Evolutionary conservation across 106 monocot species (phyloP), one percentile per base, ranked within the genome.

Genomic region (Xerophyta viscosa): DNA sequence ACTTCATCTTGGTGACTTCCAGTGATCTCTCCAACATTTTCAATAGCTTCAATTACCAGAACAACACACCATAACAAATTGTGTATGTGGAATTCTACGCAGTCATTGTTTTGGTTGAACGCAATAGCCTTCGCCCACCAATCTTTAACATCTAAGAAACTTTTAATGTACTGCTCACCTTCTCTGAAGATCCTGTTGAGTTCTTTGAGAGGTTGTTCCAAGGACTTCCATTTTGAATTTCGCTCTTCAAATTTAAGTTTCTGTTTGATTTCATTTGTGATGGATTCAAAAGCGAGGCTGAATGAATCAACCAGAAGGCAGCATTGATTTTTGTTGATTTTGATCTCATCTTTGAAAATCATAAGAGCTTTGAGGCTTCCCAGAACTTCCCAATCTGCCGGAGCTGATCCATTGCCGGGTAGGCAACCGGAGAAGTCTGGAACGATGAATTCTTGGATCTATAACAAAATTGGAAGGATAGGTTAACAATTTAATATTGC

Each of bases 331-430:
- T 48, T 61, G 66, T 83, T 83, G 49, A 89, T 42, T 6, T 55
- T 62, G 15, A 80, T 72, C 7, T 88, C 82, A 24, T 72, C 66
- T 6, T 63, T 50, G 58, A 88, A 88, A 44, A 75, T 54, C 78
- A 83, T 78, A 0, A 78, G 62, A 7, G 73, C 67, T 21, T 59
- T 75, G 48, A 83, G 49, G 62, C 79, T 67, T 5, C 83, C 88
- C 23, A 83, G 31, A 7, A 70, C 79, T 56, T 83, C 88, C 83
- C 83, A 2, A 77, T 46, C 22, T 79, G 83, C 37, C 72, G 65
- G 22, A 89, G 54, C 42, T 83, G 74, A 39, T 83, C 88, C 88
- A 89, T 89, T 57, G 17, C 46, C 54, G 58, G 39, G 5, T 26
- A 8, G n/a, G n/a, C 33, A 11, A 36, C 7, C 33, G 33, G 33